Base-by-base conservation (phyloP, 345 rosid species). In the Murraya paniculata region DNA sequence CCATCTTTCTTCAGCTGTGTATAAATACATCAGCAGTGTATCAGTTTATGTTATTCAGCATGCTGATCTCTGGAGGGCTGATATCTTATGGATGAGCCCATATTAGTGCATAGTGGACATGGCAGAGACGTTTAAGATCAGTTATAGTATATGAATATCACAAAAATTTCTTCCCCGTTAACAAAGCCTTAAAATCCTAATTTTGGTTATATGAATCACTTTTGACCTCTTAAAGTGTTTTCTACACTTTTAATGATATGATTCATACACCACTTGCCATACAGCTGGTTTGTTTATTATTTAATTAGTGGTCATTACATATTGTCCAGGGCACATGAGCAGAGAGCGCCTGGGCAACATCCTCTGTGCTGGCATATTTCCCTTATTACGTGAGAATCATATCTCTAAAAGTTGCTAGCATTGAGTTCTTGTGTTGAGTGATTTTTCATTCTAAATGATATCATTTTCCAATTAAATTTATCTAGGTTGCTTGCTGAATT, bases 311-410 rank as follows among this genome's bases (percentile, higher is more conserved):
- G 56, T 76, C 16, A 68, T 27, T 70, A 9, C 33, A 41, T 76
- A 73, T 74, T 77, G 73, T 81, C 77, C 90, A 94, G 95, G 72
- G 95, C 87, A 84, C 55, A 82, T 66, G 93, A 89, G 68, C 88
- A 79, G 67, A 88, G 87, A 38, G 73, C 69, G 87, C 84, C 85
- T 27, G 83, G 84, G 76, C 89, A 85, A 27, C 86, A 86, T 68
- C 85, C 90, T 38, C 80, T 93, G 86, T 89, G 92, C 82, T 93
- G 97, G 95, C 98, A 95, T 75, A 89, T 93, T 65, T 91, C 97
- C 68, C 89, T 93, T 79, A 80, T 95, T 64, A 95, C 93, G 98
- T 94, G 75, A 77, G 88, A 82, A 53, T 68, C 31, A 4, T 38
- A 70, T 79, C 77, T 79, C 58, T 9, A 18, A 70, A 18, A 73